A percentile compares a stretch with the other conserved stretches of the same genome.
phyloP scores from a whole-genome alignment of 768 basidiomycete genomes.

The Naganishia randhawae region DNA sequence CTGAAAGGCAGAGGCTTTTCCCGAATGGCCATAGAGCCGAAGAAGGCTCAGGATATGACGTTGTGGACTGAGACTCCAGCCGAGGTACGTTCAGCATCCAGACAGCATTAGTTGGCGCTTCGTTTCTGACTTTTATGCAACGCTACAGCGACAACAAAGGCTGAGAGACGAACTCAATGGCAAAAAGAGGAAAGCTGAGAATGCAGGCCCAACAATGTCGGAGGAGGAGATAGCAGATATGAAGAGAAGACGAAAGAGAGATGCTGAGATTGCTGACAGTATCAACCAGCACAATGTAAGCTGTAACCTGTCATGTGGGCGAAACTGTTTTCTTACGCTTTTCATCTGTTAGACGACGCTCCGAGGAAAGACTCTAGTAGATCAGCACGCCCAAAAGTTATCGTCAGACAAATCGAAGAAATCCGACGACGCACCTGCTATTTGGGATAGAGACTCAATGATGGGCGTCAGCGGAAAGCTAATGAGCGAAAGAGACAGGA shows the following conservation, averaged over 20 bases:
- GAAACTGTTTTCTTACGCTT: background rate
- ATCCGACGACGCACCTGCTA: conserved; percentile 57
- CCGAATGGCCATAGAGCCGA: conserved; percentile 51
- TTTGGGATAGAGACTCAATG: conserved; percentile 90
- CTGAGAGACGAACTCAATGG: conserved; percentile 93
- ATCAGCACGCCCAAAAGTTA: conserved; percentile 38
- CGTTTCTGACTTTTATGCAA: background rate
- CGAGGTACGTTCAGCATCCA: conserved; percentile 53
- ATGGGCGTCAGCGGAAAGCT: conserved; percentile 82
- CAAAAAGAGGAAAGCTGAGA: conserved; percentile 66
- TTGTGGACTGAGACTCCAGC: conserved; percentile 98
- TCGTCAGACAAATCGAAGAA: conserved; percentile 33
- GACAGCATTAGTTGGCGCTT: background rate
- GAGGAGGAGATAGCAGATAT: conserved; percentile 53
- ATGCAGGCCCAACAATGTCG: conserved; percentile 47
- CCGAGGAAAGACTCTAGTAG: conserved; percentile 44
- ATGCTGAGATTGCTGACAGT: conserved; percentile 65
- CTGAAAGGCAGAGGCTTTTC: conserved; percentile 79
- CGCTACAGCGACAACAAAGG: conserved; percentile 64
- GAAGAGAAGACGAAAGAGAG: conserved; percentile 60
- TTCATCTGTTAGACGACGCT: conserved; percentile 31
- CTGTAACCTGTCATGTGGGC: background rate
- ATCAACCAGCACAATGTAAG: conserved; percentile 66
- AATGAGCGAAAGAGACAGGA: conserved; percentile 81
- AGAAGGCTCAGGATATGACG: conserved; percentile 56